Percentiles rank a stretch among this genome's conserved stretches.
phyloP scores from a whole-genome alignment of 148 eudicot species.

The Amaranthus cruentus region DNA sequence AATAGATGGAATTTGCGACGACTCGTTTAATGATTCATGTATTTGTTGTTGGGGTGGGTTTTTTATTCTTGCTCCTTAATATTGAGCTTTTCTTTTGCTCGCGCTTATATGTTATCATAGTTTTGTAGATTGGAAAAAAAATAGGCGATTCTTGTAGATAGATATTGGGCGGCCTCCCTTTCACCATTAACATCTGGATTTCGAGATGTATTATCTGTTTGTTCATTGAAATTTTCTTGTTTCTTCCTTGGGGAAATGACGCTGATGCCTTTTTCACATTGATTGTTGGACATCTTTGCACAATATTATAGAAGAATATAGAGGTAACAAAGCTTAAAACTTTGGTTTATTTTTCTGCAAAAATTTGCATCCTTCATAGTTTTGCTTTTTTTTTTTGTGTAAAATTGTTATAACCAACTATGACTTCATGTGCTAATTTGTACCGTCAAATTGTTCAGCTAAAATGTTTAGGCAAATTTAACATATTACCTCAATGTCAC shows the following conservation, averaged over 20 bases:
- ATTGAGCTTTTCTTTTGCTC: constrained; percentile 40
- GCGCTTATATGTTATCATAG: constrained; percentile 29
- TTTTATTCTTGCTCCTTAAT: constrained; percentile 31
- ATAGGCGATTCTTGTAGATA: constrained; percentile 58
- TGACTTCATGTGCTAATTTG: too few relatives aligned
- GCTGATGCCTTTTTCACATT: constrained; percentile 4
- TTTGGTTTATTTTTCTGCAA: neutral
- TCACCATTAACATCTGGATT: constrained; percentile 29
- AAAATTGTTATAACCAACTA: too few relatives aligned
- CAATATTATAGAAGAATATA: constrained; percentile 1
- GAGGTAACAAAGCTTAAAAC: neutral
- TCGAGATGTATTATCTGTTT: constrained; percentile 27
- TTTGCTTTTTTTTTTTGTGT: too few relatives aligned
- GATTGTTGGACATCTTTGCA: constrained; percentile 5
- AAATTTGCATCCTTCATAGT: too few relatives aligned
- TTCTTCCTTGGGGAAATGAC: neutral
- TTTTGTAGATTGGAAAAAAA: constrained; percentile 42
- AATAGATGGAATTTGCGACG: constrained; percentile 15
- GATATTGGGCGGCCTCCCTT: constrained; percentile 24
- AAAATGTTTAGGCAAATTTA: too few relatives aligned
- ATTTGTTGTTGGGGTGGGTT: constrained; percentile 43
- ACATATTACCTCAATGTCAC: too few relatives aligned
- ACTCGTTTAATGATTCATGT: constrained; percentile 29
- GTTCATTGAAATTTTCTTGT: constrained; percentile 22
- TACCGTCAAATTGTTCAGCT: too few relatives aligned